phyloP scores from a whole-genome alignment of 2,329 filamentous ascomycete genomes.

The Didymella keratinophila region DNA sequence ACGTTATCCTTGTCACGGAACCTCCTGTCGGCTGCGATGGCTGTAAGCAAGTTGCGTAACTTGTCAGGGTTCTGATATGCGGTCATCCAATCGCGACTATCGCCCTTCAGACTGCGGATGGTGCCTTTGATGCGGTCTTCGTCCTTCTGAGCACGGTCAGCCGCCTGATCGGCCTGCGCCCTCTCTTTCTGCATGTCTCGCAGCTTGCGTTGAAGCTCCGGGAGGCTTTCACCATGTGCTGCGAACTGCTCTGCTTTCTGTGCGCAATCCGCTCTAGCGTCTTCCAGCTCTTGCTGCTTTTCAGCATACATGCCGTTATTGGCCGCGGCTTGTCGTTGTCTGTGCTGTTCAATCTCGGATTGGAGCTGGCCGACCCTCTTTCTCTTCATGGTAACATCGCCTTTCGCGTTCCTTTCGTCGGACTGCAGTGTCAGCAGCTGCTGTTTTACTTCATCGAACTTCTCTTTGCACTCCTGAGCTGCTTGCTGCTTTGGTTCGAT shows the following conservation, averaged over 20 bases:
- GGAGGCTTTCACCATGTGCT: slow-evolving; percentile 50
- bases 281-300: slow-evolving; percentile 66
- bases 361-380: slow-evolving; percentile 53
- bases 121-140: slow-evolving; percentile 61
- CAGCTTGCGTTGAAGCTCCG: slow-evolving; percentile 48
- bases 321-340: slow-evolving; percentile 64
- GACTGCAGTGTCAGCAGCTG: slow-evolving; percentile 61
- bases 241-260: slow-evolving; percentile 55
- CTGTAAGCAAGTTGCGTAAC: slow-evolving; percentile 69
- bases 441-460: slow-evolving; percentile 62
- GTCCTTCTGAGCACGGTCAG: slow-evolving; percentile 55
- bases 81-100: slow-evolving; percentile 66
- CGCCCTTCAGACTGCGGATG: slow-evolving; percentile 61
- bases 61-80: slow-evolving; percentile 66
- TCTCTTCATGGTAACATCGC: slow-evolving; percentile 63
- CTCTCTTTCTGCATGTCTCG: slow-evolving; percentile 41
- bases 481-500: slow-evolving; percentile 57
- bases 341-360: slow-evolving; percentile 62
- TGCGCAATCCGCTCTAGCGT: slow-evolving; percentile 61
- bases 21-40: slow-evolving; percentile 72
- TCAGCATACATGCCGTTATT: slow-evolving; percentile 73
- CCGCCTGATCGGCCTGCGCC: slow-evolving; percentile 29
- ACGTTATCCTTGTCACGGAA: slow-evolving; percentile 71
- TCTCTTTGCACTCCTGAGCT: slow-evolving; percentile 59
- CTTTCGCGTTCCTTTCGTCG: slow-evolving; percentile 71